Evolutionary conservation across 2,329 filamentous ascomycete genomes (phyloP), one percentile per base, ranked within the genome.

Genomic region (Byssochlamys sp.): DNA sequence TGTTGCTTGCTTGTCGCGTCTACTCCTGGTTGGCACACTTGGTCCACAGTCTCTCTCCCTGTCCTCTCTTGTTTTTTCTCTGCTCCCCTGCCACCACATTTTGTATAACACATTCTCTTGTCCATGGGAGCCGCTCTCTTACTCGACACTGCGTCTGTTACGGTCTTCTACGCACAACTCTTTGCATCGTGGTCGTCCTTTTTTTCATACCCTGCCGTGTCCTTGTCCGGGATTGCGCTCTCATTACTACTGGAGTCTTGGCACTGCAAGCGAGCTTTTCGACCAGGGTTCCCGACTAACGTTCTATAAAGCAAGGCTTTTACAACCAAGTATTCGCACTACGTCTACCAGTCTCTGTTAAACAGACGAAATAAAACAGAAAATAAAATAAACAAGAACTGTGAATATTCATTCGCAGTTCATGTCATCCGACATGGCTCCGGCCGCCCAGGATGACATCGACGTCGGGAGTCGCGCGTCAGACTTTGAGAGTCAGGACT

Each of bases 381-480:
- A 31, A 31, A 29, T 29, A 5, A 29, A 10, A 19, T 1, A 19
- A 31, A 31, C 29, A 9, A 31, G 29, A 31, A 7, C 7, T 52
- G 19, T 52, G 24, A 25, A 55, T 55, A 11, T 28, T 31, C 12
- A 7, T 6, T 35, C 33, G 31, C 29, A 39, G 28, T 52, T 55
- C 50, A 25, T 53, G 28, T 52, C 54, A 2, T 14, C 29, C 59
- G 61, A 57, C 59, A 74, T 74, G 71, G 66, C 67, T 59, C 67
- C 66, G 25, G 63, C 71, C 59, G 65, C 69, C 52, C 67, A 69
- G 57, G 65, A 62, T 57, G 67, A 72, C 63, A 58, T 71, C 56
- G 71, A 73, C 52, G 63, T 67, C 59, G 69, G 72, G 56, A 70
- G 68, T 57, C 70, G 65, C 66, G 71, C 69, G 58, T 71, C 71